Conservation (phyloP, 2,329 filamentous ascomycete species). For the Lecanoromycetidae sp. region DNA sequence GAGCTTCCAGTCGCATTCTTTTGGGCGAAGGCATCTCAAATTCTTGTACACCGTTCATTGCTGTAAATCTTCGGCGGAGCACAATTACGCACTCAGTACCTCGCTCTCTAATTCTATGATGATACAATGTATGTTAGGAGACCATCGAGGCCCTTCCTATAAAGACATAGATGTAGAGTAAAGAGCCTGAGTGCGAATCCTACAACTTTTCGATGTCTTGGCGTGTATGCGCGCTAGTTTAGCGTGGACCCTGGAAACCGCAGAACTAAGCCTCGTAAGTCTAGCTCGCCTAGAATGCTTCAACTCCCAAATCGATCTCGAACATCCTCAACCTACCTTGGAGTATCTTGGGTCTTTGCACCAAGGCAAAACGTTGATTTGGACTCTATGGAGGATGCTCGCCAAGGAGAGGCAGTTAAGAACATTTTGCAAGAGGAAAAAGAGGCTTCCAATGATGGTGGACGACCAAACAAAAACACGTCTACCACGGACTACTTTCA, state of each 20-base stretch:
- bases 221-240: background rate
- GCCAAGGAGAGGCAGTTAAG: no score
- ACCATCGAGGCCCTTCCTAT: background rate
- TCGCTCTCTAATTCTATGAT: no score
- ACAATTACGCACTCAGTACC: no score
- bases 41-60: constrained; percentile 2
- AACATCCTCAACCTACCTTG: no score
- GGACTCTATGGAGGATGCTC: no score
- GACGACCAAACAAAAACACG: background rate
- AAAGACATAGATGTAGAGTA: background rate
- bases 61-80: no score
- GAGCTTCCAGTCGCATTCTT: constrained; percentile 5
- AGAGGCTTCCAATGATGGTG: background rate
- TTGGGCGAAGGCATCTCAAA: constrained; percentile 10
- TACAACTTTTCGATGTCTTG: constrained; percentile 1
- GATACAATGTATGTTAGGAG: background rate
- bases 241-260: background rate
- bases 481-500: background rate
- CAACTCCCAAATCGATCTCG: no score
- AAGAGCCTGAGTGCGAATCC: background rate
- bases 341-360: no score
- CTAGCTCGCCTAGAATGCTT: no score
- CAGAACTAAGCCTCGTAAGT: no score
- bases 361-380: no score
- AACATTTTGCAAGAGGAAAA: no score